Percentiles rank a stretch among this genome's conserved stretches.
These are phyloP conservation scores for Linnemannia exigua DNA, from an alignment of 192 early-diverging fungal genomes.

Conservation along the genomic window DNA sequence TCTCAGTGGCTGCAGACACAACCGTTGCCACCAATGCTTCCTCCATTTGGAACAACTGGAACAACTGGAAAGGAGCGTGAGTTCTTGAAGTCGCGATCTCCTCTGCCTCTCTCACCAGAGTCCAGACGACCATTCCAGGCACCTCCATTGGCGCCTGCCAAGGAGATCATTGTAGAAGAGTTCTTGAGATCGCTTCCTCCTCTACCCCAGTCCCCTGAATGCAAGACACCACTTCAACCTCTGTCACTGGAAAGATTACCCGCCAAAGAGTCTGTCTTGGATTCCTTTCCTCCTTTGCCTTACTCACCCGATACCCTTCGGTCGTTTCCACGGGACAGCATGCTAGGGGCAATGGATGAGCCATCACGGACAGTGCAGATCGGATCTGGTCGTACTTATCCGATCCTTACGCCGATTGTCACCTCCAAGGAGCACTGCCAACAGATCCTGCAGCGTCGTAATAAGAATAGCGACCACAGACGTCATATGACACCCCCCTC, in stretches of 20 bases:
- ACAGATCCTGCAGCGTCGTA: constrained; percentile 1
- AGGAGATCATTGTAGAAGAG: background rate
- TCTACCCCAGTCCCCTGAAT: background rate
- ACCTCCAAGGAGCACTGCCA: constrained; percentile 24
- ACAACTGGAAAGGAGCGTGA: constrained; percentile 11
- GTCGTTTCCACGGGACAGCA: background rate
- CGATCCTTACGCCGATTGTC: constrained; percentile 22
- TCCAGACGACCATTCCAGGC: background rate
- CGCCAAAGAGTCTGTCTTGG: background rate
- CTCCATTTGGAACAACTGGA: background rate
- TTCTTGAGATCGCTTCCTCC: constrained; percentile 4
- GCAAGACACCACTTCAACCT: background rate
- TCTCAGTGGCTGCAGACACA: background rate
- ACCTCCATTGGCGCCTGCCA: background rate
- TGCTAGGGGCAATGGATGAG: too few relatives aligned
- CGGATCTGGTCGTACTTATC: background rate
- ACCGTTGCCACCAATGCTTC: background rate
- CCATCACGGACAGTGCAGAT: background rate
- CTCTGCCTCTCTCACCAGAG: constrained; percentile 18
- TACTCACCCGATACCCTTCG: background rate
- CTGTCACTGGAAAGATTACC: background rate
- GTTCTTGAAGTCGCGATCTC: constrained; percentile 20
- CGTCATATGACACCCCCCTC: background rate
- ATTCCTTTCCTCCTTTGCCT: background rate
- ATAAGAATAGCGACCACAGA: background rate